Base-by-base conservation (phyloP, 2,329 filamentous ascomycete species). In the Cadophora sp. region DNA sequence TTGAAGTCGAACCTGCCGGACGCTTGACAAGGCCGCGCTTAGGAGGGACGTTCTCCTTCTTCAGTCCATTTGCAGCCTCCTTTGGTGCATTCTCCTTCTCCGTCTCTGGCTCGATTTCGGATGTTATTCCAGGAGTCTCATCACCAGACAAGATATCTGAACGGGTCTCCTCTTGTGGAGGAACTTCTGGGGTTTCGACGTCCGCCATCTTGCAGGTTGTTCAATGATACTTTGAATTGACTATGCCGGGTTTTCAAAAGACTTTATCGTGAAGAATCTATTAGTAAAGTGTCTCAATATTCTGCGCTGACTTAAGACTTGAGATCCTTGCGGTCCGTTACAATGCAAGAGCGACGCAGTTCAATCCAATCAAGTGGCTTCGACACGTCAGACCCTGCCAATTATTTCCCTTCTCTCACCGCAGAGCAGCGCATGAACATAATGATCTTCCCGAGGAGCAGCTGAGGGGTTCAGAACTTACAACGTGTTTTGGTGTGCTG, bases 21-120 rank as follows among this genome's bases (percentile, higher is more conserved):
- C 76, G 76, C 67, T 73, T 77, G 24, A 72, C 69, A 29, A 71
- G 68, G 40, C 71, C 70, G 46, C 74, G 69, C 68, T 76, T 78
- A 8, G 76, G 72, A 55, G 72, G 62, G 8, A 73, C 72, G 71
- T 72, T 74, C 67, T 79, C 77, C 68, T 78, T 78, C 71, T 77
- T 78, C 16, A 66, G 67, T 27, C 72, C 73, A 72, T 75, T 76
- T 34, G 68, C 62, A 50, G 71, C 62, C 37, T 73, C 73, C 67
- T 76, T 73, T 43, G 66, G 29, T 19, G 71, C 46, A 26, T 62
- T 62, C n/a, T 74, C 74, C 63, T 75, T 74, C 40, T 76, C 76
- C 3, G 74, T 73, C 64, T 76, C 75, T 5, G 71, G 62, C 59
- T 70, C 69, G 27, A 68, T 40, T 34, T 76, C 76, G 50, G 76